These are phyloP conservation scores for Hericium rajendrae DNA, from an alignment of 768 basidiomycete genomes.

Conservation along the genomic window DNA sequence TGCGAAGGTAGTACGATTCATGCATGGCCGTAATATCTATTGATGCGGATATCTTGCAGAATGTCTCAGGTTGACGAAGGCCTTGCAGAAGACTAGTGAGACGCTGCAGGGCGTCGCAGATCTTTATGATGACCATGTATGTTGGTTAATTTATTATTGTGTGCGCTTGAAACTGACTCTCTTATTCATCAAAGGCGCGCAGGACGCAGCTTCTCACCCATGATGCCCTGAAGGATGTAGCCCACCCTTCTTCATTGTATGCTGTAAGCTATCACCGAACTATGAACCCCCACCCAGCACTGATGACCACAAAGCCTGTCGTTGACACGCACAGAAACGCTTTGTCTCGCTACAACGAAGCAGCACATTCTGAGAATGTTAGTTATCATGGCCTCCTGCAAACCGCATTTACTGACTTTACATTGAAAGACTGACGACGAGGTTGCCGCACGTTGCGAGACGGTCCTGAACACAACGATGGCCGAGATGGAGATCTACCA, in stretches of 20 bases:
- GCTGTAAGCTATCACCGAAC: constrained; percentile 32
- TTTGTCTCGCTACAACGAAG: constrained; percentile 53
- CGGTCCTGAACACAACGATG: constrained; percentile 81
- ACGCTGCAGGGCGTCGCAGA: constrained; percentile 66
- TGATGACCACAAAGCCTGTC: constrained; percentile 36
- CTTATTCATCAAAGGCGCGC: constrained; percentile 42
- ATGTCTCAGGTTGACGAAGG: constrained; percentile 71
- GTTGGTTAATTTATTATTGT: no score
- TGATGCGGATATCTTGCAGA: constrained; percentile 28
- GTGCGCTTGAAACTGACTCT: constrained; percentile 7
- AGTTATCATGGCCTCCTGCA: no score
- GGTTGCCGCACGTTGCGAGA: constrained; percentile 69
- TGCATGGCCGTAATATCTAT: neutral
- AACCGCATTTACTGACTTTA: no score
- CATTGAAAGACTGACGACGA: constrained; percentile 50
- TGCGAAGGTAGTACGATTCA: constrained; percentile 44
- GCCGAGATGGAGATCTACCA: constrained; percentile 82
- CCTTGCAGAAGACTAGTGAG: constrained; percentile 67
- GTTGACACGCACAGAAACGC: constrained; percentile 71
- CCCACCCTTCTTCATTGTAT: constrained; percentile 67
- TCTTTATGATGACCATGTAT: constrained; percentile 69
- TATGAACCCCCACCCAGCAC: no score
- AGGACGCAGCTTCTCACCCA: constrained; percentile 65
- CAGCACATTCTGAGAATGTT: constrained; percentile 30
- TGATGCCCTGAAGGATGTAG: constrained; percentile 64